Percentiles rank a stretch among this genome's conserved stretches.
phyloP scores from a whole-genome alignment of 1,284 basidiomycete species.

The Ceratobasidium sp. region DNA sequence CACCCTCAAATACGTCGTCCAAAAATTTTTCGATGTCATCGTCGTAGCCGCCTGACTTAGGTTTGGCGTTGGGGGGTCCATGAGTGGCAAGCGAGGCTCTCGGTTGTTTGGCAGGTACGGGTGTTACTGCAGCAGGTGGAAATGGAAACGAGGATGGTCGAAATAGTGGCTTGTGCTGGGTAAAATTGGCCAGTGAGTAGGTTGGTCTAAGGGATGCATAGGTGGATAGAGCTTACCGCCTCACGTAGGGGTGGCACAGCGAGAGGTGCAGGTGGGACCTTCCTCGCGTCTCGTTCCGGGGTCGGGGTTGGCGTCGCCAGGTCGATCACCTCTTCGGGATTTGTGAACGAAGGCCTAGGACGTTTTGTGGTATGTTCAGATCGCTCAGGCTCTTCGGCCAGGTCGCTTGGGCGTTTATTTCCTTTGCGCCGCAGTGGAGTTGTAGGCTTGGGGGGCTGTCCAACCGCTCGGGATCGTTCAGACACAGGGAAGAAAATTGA shows the following conservation, averaged over 20 bases:
- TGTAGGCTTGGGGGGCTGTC: not conserved
- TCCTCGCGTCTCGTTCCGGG: not conserved
- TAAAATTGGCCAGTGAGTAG: not conserved
- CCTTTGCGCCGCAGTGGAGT: not conserved
- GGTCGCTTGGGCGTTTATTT: not conserved
- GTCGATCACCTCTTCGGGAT: not conserved
- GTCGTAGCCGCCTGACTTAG: not conserved
- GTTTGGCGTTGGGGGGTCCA: not conserved
- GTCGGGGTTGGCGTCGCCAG: not conserved
- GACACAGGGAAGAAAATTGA: constrained; percentile 19
- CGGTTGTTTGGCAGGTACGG: not conserved
- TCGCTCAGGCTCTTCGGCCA: not conserved
- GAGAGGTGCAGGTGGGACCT: constrained; percentile 7
- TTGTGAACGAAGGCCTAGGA: not conserved
- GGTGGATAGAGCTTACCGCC: constrained; percentile 1
- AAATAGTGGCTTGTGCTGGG: constrained; percentile 27
- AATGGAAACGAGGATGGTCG: constrained; percentile 19
- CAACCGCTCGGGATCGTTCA: not conserved
- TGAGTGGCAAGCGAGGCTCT: not conserved
- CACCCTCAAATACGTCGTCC: constrained; percentile 32
- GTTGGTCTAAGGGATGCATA: not conserved
- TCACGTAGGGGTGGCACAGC: not conserved
- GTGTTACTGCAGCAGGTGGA: not conserved
- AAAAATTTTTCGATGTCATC: constrained; percentile 24
- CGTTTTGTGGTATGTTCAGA: constrained; percentile 4